Evolutionary conservation across 257 asterid genomes (phyloP), one percentile per base, ranked within the genome.

Genomic region (Primulina eburnea): DNA sequence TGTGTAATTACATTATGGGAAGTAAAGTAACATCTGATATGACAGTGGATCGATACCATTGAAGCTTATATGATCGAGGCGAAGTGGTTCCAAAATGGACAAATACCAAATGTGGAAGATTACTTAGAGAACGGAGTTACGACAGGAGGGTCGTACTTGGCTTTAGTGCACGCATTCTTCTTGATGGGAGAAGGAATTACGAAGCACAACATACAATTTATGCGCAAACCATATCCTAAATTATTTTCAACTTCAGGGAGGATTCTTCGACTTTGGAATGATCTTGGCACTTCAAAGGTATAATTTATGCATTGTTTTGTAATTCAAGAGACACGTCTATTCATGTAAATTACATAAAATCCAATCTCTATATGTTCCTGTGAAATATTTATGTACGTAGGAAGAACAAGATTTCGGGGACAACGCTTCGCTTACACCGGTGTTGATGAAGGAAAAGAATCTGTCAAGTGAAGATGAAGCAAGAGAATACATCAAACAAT

Each of bases 191-290:
- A 69, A 63, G 75, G 62, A 20, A 24, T 69, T 2, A 69, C 75
- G 17, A 52, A 34, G 24, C 38, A 62, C 38, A 75, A 75, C 18
- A 35, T 69, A 11, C 37, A 69, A 37, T 18, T 37, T 14, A 63
- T 75, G 62, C 2, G 60, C 33, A 75, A 69, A 37, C 79, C 75
- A 4, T 75, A 69, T 10, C 79, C 79, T 12, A 63, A 64, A 29
- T 10, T 75, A 8, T 75, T 75, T 32, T 69, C 79, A 18, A 17
- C 12, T 26, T 69, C 79, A 1, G 79, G 79, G 26, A 40, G 58
- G 35, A 75, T 75, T 63, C 79, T 75, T 75, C 75, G 79, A 34
- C 67, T 75, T 17, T 75, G 79, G 79, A 71, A 75, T 37, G 79
- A 75, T 75, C 56, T 75, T 47, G 75, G 79, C 33, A 69, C 79